These are phyloP conservation scores for Laburnicola sp. DNA, from an alignment of 2,329 filamentous ascomycete species.

Conservation along the genomic window DNA sequence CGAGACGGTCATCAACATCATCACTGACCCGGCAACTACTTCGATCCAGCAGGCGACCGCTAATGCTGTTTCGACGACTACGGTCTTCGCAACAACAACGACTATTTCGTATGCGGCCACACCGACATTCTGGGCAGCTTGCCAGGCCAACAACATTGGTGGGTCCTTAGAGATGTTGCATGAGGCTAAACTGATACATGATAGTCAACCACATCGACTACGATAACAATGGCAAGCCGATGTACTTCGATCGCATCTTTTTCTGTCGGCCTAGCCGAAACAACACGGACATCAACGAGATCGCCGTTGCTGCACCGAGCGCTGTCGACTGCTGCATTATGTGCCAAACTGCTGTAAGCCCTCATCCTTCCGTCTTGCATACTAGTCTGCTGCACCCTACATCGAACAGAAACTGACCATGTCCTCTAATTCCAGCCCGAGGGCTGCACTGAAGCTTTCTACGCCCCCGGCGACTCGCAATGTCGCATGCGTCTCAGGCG, in stretches of 20 bases:
- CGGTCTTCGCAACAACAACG: slow-evolving; percentile 21
- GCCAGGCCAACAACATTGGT: slow-evolving; percentile 31
- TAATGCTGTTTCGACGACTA: slow-evolving; percentile 20
- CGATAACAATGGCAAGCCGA: slow-evolving; percentile 16
- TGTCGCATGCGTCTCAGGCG: slow-evolving; percentile 31
- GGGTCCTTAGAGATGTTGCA: slow-evolving; percentile 3
- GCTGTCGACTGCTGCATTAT: slow-evolving; percentile 28
- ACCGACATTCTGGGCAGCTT: slow-evolving; percentile 27
- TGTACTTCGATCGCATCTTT: slow-evolving; percentile 29
- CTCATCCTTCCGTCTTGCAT: background rate
- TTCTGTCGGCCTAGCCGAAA: slow-evolving; percentile 20
- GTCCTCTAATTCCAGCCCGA: slow-evolving; percentile 10
- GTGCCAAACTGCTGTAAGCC: slow-evolving; percentile 30
- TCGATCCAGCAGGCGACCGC: slow-evolving; percentile 15
- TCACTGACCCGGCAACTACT: slow-evolving; percentile 21
- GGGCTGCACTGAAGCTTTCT: slow-evolving; percentile 31
- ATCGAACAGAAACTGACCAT: background rate
- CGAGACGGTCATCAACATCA: slow-evolving; percentile 15
- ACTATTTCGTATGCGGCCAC: slow-evolving; percentile 15
- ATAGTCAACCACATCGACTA: slow-evolving; percentile 24
- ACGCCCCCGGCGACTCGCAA: slow-evolving; percentile 18
- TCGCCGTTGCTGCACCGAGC: slow-evolving; percentile 17
- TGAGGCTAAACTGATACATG: background rate
- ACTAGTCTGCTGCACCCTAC: background rate
- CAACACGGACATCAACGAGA: slow-evolving; percentile 28